Base-by-base conservation (phyloP, 2,329 filamentous ascomycete species). In the Nannizziopsis arthrosporioides region DNA sequence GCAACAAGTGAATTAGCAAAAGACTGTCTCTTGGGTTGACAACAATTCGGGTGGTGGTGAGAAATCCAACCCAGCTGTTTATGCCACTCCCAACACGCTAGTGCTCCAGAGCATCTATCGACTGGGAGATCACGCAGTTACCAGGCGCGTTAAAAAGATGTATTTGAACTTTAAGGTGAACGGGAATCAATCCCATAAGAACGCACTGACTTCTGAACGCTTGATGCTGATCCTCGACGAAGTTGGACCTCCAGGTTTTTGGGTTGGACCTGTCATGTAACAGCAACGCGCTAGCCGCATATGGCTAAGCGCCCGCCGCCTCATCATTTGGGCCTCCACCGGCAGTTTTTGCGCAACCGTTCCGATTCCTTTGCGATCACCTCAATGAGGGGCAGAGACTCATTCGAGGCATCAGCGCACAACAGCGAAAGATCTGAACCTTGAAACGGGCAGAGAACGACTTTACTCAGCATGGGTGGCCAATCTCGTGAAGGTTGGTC, bases 401-500 rank as follows among this genome's bases (percentile, higher is more conserved):
- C 22, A 27, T 27, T 27, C 22, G 7, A 27, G 22, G 22, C 22
- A 3, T 27, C 22, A 27, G 22, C 22, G 22, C 22, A 27, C 22
- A 7, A 27, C 22, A 27, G 22, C 22, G 22, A 27, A 27, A 27
- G 22, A 27, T 27, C 22, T 27, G 22, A 27, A 27, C 22, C 22
- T 27, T 27, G 22, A 27, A 27, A 27, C 22, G 22, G 22, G 22
- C 22, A 27, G 22, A 27, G 22, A 27, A 27, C 3, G 22, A 27
- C 22, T 27, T 27, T 27, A 27, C 22, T 27, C 22, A 74, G 57
- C 55, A 84, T 84, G 80, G 80, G 80, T 71, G 80, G 80, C 57
- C 67, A 70, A 63, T 76, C 77, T 66, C 77, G 80, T 76, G 78
- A 81, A 72, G 80, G 80, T 80, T 61, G 37, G 68, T 34, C 27